These are phyloP conservation scores for Ramularia endophylla DNA, from an alignment of 2,329 filamentous ascomycete genomes.

Conservation along the genomic window DNA sequence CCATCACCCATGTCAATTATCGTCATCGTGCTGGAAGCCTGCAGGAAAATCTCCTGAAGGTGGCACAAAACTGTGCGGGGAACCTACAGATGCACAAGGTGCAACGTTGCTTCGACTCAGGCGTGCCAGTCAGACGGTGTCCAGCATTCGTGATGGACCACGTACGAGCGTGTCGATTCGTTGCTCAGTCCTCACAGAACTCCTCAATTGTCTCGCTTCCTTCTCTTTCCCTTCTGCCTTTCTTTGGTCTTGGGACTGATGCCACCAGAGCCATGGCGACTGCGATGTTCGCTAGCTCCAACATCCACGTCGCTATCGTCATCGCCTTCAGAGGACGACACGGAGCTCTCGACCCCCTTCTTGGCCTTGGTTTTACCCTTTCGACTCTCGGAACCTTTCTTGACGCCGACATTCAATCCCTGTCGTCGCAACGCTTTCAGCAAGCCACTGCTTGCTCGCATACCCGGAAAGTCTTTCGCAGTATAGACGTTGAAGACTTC, in stretches of 20 bases:
- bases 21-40: background rate
- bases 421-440: conserved; percentile 71
- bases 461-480: conserved; percentile 80
- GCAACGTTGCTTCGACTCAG: too few relatives aligned
- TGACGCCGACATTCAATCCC: conserved; percentile 77
- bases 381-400: conserved; percentile 68
- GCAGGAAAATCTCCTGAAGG: background rate
- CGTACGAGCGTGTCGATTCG: background rate
- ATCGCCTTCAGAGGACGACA: conserved; percentile 13
- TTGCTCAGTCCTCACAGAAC: background rate
- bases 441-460: conserved; percentile 68
- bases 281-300: background rate
- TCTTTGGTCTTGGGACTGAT: too few relatives aligned
- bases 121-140: background rate
- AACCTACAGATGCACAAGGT: too few relatives aligned
- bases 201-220: conserved; percentile 5
- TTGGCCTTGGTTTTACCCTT: conserved; percentile 29
- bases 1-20: background rate
- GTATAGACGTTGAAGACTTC: conserved; percentile 74
- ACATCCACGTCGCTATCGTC: conserved; percentile 12
- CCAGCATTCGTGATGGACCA: too few relatives aligned
- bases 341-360: conserved; percentile 11
- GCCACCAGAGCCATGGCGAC: too few relatives aligned
- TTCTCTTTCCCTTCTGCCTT: too few relatives aligned
- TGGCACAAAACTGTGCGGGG: background rate